A percentile compares a stretch with the other conserved stretches of the same genome.
phyloP scores from a whole-genome alignment of 768 basidiomycete genomes.

The Scleroderma bovista region DNA sequence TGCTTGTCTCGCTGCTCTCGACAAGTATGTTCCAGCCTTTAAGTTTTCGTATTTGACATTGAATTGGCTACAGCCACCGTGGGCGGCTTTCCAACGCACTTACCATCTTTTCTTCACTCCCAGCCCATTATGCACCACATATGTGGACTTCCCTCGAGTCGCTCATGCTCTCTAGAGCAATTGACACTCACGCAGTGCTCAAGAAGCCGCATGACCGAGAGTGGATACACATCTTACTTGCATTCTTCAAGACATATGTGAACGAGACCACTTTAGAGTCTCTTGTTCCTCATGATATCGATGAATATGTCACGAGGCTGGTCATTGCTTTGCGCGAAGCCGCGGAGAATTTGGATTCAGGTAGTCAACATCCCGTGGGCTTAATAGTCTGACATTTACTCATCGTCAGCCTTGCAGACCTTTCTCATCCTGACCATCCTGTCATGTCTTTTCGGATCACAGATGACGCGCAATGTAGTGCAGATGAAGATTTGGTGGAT shows the following conservation, averaged over 20 bases:
- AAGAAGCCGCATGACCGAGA: conserved; percentile 60
- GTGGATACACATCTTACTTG: conserved; percentile 74
- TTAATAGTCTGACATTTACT: conserved; percentile 5
- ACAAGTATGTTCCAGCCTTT: conserved; percentile 56
- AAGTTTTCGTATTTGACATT: conserved; percentile 4
- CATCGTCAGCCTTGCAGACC: conserved; percentile 41
- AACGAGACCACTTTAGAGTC: conserved; percentile 49
- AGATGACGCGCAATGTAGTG: conserved; percentile 43
- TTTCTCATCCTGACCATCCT: conserved; percentile 65
- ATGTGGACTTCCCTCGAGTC: conserved; percentile 78
- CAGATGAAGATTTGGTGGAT: conserved; percentile 61
- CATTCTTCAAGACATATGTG: conserved; percentile 68
- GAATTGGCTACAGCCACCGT: conserved; percentile 50
- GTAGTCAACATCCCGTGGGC: conserved; percentile 29
- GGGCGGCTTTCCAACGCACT: conserved; percentile 57
- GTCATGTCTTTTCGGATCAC: conserved; percentile 50
- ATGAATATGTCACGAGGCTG: conserved; percentile 47
- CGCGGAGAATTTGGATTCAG: conserved; percentile 48
- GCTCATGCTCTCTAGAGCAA: conserved; percentile 68
- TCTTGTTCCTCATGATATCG: conserved; percentile 47
- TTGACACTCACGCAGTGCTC: conserved; percentile 60
- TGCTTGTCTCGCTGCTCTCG: conserved; percentile 81
- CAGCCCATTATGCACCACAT: conserved; percentile 80
- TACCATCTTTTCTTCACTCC: conserved; percentile 70
- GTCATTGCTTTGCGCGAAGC: conserved; percentile 44